Evolutionary conservation across 2,329 filamentous ascomycete genomes (phyloP), one percentile per base, ranked within the genome.

Genomic region (Calonectria hongkongensis): DNA sequence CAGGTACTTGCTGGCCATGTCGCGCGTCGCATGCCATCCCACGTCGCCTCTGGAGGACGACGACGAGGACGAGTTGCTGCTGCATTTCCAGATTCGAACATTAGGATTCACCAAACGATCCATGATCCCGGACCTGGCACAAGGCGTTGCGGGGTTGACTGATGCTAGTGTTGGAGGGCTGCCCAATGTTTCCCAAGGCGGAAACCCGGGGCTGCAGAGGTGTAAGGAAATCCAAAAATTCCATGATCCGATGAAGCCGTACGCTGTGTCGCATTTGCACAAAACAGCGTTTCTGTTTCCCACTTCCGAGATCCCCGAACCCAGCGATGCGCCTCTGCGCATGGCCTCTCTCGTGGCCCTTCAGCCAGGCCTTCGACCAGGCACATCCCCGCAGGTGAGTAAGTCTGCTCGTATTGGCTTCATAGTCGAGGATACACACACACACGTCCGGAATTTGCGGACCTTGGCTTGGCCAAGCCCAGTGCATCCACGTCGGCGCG

Each of bases 141-240:
- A 66, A 65, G 51, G 68, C 56, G 74, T 74, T 79, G 78, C 70
- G 78, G 78, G 78, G 78, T 79, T 75, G 72, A 68, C 73, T 67
- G 71, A 72, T 79, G 72, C 73, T 78, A 77, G 73, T 75, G 77
- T 65, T 74, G 70, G 30, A 39, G 62, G 69, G 68, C 70, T 28
- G 25, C 33, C 25, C 77, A 76, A 70, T 43, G 62, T 50, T 72
- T 74, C 73, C 75, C 72, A 72, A 79, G 71, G 68, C 65, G 72
- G 70, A 48, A 78, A 77, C 50, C 72, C 75, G 71, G 73, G 58
- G 41, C 28, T 25, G 48, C 25, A 50, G 36, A 33, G 50, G 25
- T 41, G 41, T 45, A 58, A 54, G 58, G 16, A 54, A 43, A 43
- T 43, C 33, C 21, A 18, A 60, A 60, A 72, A 21, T 21, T 47